phyloP scores from a whole-genome alignment of 306 rosid species.

The Cucumis hystrix region DNA sequence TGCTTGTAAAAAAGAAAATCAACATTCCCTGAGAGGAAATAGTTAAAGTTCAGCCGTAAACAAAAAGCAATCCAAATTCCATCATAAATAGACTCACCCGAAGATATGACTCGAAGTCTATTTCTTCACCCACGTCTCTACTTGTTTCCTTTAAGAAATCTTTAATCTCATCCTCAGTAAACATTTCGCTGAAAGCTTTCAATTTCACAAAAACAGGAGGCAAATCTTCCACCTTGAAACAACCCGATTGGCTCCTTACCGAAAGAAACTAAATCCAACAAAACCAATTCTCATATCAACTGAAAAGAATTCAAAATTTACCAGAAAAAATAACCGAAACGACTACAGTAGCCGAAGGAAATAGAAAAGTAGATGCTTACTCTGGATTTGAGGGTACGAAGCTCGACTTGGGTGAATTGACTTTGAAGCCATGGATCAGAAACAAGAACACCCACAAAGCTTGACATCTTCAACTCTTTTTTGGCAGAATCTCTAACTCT shows the following conservation, averaged over 20 bases:
- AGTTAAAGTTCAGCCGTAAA: neutral
- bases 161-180: conserved; percentile 66
- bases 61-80: neutral
- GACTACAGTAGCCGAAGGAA: neutral
- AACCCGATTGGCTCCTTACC: conserved; percentile 53
- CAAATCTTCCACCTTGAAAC: conserved; percentile 43
- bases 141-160: conserved; percentile 32
- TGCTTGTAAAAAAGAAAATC: neutral
- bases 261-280: conserved; percentile 50
- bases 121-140: conserved; percentile 40
- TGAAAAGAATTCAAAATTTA: neutral
- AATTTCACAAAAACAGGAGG: conserved; percentile 52
- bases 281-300: conserved; percentile 16
- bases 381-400: conserved; percentile 81
- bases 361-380: conserved; percentile 21
- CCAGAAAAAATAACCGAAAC: neutral
- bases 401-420: conserved; percentile 99
- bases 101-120: conserved; percentile 80
- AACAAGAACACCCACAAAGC: conserved; percentile 85
- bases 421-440: conserved; percentile 89
- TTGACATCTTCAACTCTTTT: conserved; percentile 50
- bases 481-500: conserved; percentile 4
- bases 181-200: conserved; percentile 41
- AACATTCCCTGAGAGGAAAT: neutral
- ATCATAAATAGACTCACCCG: conserved; percentile 39